Base-by-base conservation (phyloP, 2,329 filamentous ascomycete species). In the Venturia effusa region DNA sequence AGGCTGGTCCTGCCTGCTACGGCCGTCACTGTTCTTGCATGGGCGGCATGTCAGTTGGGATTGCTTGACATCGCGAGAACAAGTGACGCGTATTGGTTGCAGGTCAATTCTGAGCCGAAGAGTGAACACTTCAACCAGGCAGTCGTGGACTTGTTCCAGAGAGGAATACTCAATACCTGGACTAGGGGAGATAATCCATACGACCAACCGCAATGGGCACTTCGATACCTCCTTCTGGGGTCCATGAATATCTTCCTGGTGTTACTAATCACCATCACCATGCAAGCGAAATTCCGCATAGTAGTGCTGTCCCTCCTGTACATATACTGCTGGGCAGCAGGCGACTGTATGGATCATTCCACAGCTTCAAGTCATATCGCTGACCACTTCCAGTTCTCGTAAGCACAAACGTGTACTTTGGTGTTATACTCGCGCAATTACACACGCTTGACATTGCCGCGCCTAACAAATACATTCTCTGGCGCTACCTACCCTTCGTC, bases 151-250 rank as follows among this genome's bases (percentile, higher is more conserved):
- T 11, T 65, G 66, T 55, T 69, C 30, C 27, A 37, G 15, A 60
- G 54, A 8, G 55, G 37, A 19, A 66, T 69, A 24, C 45, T 71
- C 11, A 2, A 27, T 8, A 68, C 82, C 1, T 85, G 83, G 83
- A 78, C 78, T 2, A 76, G 76, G 4, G 73, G 73, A 63, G 64
- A 64, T 15, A 84, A 84, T 66, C 70, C 74, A 4, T 85, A 84
- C 67, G 83, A 85, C 65, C 79, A 79, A 27, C 83, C 83, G 65
- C 82, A 84, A 67, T 85, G 83, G 83, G 84, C 82, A 15, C 70
- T 85, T 34, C 67, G 81, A 7, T 81, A 81, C n/a, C 71, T 85
- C 37, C 73, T 85, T 37, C 79, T 78, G 67, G 82, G 81, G 6
- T 82, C 80, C 41, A 78, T 85, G 72, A 75, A 79, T 71, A 78